phyloP scores from a whole-genome alignment of 345 rosid species.

The Lenwebbia sp. region DNA sequence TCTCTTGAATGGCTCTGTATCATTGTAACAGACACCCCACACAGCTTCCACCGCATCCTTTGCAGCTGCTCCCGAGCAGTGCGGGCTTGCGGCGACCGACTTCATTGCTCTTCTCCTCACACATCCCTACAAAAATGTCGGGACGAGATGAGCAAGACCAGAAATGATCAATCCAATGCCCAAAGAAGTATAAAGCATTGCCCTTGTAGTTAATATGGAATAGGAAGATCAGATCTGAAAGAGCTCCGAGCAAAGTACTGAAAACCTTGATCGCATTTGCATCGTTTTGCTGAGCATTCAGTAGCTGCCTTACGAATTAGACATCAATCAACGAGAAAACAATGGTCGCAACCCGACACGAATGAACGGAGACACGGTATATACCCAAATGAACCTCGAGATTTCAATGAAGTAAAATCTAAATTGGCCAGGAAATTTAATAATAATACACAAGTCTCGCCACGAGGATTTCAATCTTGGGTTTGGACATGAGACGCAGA shows the following conservation, averaged over 20 bases:
- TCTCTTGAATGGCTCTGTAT: conserved; percentile 84
- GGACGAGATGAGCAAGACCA: neutral
- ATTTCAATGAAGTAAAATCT: neutral
- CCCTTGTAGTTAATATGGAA: neutral
- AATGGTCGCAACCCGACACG: neutral
- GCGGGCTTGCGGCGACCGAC: conserved; percentile 53
- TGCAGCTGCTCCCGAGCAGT: conserved; percentile 70
- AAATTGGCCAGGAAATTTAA: neutral
- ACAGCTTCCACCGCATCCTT: conserved; percentile 84
- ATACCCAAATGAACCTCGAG: neutral
- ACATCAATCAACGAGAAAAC: neutral
- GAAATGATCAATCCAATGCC: neutral
- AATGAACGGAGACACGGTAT: neutral
- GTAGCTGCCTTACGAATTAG: neutral
- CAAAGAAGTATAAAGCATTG: neutral
- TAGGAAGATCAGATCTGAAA: neutral
- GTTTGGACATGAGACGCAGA: neutral
- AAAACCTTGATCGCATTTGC: neutral
- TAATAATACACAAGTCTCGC: neutral
- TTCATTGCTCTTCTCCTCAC: conserved; percentile 79
- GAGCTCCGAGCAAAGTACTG: neutral
- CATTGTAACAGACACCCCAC: conserved; percentile 92
- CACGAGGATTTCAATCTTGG: neutral
- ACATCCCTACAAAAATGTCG: conserved; percentile 43
- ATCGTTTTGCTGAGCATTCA: neutral